Conservation (phyloP, 2,329 filamentous ascomycete species). For the Hypoxylon sp. region DNA sequence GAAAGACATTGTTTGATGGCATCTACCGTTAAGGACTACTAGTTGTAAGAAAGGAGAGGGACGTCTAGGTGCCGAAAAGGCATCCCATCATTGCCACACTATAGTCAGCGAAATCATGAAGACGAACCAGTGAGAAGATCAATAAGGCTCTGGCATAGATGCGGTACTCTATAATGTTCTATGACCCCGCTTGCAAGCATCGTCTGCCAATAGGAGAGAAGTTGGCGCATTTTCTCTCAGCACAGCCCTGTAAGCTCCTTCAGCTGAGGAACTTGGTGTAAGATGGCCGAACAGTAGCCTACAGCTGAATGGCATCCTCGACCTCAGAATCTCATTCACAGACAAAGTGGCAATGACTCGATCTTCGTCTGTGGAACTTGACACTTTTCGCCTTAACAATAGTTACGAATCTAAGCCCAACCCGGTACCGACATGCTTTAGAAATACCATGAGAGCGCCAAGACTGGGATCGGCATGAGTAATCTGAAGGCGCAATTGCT, state of each 20-base stretch:
- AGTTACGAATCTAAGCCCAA: background rate
- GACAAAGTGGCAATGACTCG: background rate
- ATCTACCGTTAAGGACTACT: background rate
- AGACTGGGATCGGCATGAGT: constrained; percentile 3
- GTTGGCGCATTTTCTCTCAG: background rate
- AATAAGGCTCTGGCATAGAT: constrained; percentile 5
- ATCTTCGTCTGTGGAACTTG: background rate
- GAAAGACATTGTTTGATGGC: constrained; percentile 8
- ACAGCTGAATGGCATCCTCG: background rate
- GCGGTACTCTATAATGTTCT: constrained; percentile 1
- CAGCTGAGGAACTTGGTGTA: background rate
- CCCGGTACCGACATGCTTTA: background rate
- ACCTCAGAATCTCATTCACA: background rate
- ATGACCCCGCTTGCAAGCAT: constrained; percentile 9
- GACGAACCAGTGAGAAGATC: background rate
- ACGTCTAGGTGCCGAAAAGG: background rate
- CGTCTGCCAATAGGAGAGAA: constrained; percentile 3
- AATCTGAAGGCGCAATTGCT: constrained; percentile 6
- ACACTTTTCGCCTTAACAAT: background rate
- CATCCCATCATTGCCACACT: background rate
- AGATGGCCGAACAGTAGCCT: background rate
- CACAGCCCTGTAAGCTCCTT: background rate
- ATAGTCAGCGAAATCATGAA: background rate
- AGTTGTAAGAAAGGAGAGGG: background rate
- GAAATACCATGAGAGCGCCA: background rate